phyloP scores from a whole-genome alignment of 2,329 filamentous ascomycete genomes.

The Epicoccum nigrum region DNA sequence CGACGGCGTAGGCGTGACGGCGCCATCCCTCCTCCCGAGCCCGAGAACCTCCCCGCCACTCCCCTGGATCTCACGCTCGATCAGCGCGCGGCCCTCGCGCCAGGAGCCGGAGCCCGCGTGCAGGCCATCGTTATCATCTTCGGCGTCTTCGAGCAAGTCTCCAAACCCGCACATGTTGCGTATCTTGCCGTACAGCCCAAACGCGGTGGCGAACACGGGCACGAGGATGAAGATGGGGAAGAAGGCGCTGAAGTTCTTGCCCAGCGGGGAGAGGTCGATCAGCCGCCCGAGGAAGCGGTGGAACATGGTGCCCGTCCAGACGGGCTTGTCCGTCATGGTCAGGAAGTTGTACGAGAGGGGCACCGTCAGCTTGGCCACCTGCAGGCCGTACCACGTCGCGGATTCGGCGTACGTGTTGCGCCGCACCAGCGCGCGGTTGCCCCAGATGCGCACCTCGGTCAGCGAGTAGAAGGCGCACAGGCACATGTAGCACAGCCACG shows the following conservation, averaged over 20 bases:
- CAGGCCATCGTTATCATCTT: conserved; percentile 59
- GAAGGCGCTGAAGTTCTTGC: conserved; percentile 82
- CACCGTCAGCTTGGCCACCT: conserved; percentile 90
- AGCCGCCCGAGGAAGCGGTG: conserved; percentile 83
- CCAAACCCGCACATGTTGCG: conserved; percentile 80
- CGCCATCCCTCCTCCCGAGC: conserved; percentile 27
- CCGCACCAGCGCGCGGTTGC: conserved; percentile 85
- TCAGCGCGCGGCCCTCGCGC: conserved; percentile 89
- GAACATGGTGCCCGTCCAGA: conserved; percentile 81
- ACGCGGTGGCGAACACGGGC: conserved; percentile 82
- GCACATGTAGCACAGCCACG: conserved; percentile 97
- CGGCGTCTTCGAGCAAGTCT: conserved; percentile 75
- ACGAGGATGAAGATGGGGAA: conserved; percentile 89
- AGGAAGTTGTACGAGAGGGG: conserved; percentile 96
- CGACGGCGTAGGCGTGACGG: conserved; percentile 12
- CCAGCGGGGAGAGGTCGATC: conserved; percentile 82
- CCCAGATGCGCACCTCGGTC: conserved; percentile 96
- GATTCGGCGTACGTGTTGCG: conserved; percentile 92
- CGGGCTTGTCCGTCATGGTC: conserved; percentile 76
- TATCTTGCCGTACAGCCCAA: conserved; percentile 85
- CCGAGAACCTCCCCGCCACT: conserved; percentile 47
- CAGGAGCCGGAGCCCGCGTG: conserved; percentile 81
- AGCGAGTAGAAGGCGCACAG: conserved; percentile 85
- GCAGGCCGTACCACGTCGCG: conserved; percentile 93
- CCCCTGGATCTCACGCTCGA: conserved; percentile 75